Conservation (phyloP, 2,329 filamentous ascomycete species). For the Zymoseptoria pseudotritici region DNA sequence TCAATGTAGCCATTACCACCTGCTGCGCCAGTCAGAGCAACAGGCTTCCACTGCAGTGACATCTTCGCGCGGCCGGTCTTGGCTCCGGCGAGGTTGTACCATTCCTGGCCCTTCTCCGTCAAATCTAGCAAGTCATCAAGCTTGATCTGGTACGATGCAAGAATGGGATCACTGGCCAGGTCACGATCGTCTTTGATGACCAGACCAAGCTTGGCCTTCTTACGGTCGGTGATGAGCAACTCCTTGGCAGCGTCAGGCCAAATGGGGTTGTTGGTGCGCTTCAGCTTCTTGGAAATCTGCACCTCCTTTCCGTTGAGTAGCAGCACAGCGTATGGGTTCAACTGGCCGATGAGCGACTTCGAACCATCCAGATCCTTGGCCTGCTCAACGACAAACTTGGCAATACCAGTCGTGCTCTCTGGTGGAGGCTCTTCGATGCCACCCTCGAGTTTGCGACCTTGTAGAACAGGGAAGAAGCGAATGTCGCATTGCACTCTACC, state of each 20-base stretch:
- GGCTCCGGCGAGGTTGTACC: conserved; percentile 80
- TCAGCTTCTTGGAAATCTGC: conserved; percentile 82
- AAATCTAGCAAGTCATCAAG: conserved; percentile 86
- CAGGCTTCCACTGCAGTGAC: conserved; percentile 89
- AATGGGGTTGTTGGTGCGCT: conserved; percentile 94
- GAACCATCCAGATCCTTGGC: conserved; percentile 90
- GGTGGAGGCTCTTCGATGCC: conserved; percentile 74
- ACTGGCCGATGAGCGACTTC: conserved; percentile 82
- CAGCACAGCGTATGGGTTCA: conserved; percentile 85
- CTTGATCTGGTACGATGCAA: conserved; percentile 93
- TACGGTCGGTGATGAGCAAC: conserved; percentile 88
- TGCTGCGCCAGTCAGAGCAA: conserved; percentile 70
- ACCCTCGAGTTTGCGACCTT: conserved; percentile 62
- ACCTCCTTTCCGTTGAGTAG: conserved; percentile 89
- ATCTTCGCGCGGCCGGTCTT: conserved; percentile 84
- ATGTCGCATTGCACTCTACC: conserved; percentile 75
- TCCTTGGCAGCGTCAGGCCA: conserved; percentile 92
- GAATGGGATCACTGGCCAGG: conserved; percentile 68
- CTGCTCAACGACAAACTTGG: conserved; percentile 87
- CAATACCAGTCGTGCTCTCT: conserved; percentile 87
- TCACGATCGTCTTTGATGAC: conserved; percentile 95
- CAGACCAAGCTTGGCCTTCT: conserved; percentile 79
- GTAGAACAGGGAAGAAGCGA: conserved; percentile 89
- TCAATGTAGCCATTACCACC: conserved; percentile 81
- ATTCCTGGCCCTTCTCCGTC: conserved; percentile 88